phyloP scores from a whole-genome alignment of 768 basidiomycete genomes.

The Trametes sanguinea region DNA sequence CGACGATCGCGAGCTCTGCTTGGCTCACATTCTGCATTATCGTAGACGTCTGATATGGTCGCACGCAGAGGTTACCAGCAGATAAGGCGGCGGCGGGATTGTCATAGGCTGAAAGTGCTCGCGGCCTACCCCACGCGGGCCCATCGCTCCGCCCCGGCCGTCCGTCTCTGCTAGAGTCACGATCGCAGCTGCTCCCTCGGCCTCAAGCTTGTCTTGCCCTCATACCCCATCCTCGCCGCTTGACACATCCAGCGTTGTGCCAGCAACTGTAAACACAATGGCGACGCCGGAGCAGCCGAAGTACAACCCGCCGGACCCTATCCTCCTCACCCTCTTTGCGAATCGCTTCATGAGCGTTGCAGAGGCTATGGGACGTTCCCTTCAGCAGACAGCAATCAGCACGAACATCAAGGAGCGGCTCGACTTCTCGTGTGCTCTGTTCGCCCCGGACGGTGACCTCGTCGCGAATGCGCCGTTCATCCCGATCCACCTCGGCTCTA shows the following conservation, averaged over 20 bases:
- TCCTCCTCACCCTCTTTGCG: slow-evolving; percentile 87
- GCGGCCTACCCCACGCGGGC: background rate
- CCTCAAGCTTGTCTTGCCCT: too few relatives aligned
- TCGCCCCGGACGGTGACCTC: slow-evolving; percentile 91
- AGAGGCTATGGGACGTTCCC: slow-evolving; percentile 90
- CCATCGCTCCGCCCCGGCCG: background rate
- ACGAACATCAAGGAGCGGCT: slow-evolving; percentile 96
- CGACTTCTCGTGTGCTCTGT: slow-evolving; percentile 94
- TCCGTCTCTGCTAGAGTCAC: background rate
- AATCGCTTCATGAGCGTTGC: slow-evolving; percentile 98
- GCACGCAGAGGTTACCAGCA: too few relatives aligned
- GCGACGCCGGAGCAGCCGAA: slow-evolving; percentile 23
- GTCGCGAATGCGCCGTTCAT: slow-evolving; percentile 95
- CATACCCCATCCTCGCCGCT: too few relatives aligned
- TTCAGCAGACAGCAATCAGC: slow-evolving; percentile 89
- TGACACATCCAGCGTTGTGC: too few relatives aligned
- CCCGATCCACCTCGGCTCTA: slow-evolving; percentile 83
- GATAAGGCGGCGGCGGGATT: too few relatives aligned
- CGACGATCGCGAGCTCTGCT: background rate
- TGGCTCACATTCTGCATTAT: background rate
- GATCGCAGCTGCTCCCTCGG: background rate
- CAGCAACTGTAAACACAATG: slow-evolving; percentile 5
- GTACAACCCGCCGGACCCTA: slow-evolving; percentile 68
- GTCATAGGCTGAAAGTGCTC: background rate
- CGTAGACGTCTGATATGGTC: too few relatives aligned